Base-by-base conservation (phyloP, 768 basidiomycete species). In the Rhodotorula graminis region DNA sequence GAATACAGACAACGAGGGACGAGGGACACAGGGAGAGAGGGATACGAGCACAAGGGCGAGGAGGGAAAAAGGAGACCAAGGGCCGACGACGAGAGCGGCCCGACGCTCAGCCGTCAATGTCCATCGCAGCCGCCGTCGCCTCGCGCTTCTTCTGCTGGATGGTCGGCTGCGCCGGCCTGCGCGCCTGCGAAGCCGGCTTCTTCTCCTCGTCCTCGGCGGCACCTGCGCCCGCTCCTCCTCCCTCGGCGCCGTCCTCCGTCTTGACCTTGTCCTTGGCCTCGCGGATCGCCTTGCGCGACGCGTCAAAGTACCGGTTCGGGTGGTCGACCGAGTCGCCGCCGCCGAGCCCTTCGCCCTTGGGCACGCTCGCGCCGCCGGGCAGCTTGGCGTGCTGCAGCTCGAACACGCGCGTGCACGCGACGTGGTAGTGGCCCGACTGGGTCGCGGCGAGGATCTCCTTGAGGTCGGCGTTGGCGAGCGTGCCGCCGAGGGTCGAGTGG, bases 391-490 rank as follows among this genome's bases (percentile, higher is more conserved):
- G 95, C 37, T 93, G 96, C 42, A 96, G 85, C 83, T 99, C 96
- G 81, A 93, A 99, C 31, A 98, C 92, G 33, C 94, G 86, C 16
- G 96, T 98, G 82, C 96, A 99, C 14, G 94, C 95, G 58, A 97
- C 90, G 80, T 99, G 95, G 80, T 88, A 95, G 80, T 95, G 93
- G 7, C 85, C 83, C 27, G 84, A 84, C 79, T 91, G 92, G 62
- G 95, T 91, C 7, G 85, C 87, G 61, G 84, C 84, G 84, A 92
- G 86, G 70, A 98, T 87, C 80, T 98, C 96, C 23, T 87, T 86
- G 71, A 95, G 81, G 78, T 97, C 92, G 1, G 84, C 81, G 11
- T 86, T 82, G 11, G 85, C 85, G 46, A 92, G 83, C 25, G 90
- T 89, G 71, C 85, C 85, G 25, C 87, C 86, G 81, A 91, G 88